phyloP scores from a whole-genome alignment of 2,329 filamentous ascomycete genomes.

The Penicillium sp. region DNA sequence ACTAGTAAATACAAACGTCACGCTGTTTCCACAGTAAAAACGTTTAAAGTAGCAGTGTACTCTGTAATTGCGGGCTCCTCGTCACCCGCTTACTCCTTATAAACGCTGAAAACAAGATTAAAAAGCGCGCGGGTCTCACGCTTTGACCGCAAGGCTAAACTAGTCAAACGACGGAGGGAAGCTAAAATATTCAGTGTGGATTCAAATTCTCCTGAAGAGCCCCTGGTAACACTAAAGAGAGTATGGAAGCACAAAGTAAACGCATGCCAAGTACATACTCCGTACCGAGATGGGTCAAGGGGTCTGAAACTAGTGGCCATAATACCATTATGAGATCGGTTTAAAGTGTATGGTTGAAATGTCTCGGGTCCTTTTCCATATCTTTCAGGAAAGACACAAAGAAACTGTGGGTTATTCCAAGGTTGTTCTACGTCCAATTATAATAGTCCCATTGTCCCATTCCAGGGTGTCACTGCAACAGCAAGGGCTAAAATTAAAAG shows the following conservation, averaged over 20 bases:
- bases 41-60: neutral
- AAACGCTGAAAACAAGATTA: neutral
- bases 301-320: neutral
- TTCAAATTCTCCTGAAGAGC: neutral
- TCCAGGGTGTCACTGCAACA: neutral
- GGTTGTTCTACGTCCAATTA: neutral
- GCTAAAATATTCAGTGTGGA: neutral
- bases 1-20: neutral
- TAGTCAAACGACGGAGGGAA: conserved; percentile 16
- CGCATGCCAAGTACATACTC: conserved; percentile 5
- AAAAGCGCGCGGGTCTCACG: conserved; percentile 4
- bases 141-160: conserved; percentile 3
- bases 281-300: neutral
- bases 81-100: neutral
- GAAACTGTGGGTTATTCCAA: neutral
- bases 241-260: neutral
- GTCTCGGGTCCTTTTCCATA: neutral
- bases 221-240: neutral
- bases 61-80: neutral
- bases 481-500: neutral
- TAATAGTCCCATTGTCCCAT: neutral
- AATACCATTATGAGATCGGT: neutral
- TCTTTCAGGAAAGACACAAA: neutral
- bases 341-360: neutral
- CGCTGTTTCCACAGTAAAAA: neutral